phyloP scores from a whole-genome alignment of 805 yeast species.

The Myxozyma nipponensis region DNA sequence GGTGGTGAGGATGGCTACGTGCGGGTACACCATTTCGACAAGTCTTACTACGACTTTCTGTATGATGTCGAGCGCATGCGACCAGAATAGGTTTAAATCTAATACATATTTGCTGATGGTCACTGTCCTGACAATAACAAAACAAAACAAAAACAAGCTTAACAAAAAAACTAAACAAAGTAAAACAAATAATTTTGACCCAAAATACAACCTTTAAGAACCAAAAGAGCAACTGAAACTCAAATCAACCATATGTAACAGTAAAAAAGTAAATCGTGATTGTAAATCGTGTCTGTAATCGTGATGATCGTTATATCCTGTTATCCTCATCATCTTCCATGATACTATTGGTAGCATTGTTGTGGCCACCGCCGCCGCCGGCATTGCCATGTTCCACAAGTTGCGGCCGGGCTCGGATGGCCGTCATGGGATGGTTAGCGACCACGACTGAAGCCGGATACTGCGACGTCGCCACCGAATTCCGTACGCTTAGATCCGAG shows the following conservation, averaged over 20 bases:
- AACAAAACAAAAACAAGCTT: background rate
- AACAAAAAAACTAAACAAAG: background rate
- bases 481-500: slow-evolving; percentile 29
- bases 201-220: no score
- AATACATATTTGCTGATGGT: no score
- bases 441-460: slow-evolving; percentile 46
- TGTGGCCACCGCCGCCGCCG: background rate
- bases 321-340: background rate
- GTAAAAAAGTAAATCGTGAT: background rate
- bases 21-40: slow-evolving; percentile 90
- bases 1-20: slow-evolving; percentile 99
- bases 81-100: slow-evolving; percentile 4
- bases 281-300: background rate
- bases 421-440: slow-evolving; percentile 54
- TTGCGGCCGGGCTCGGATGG: slow-evolving; percentile 70
- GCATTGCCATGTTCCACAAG: slow-evolving; percentile 43
- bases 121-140: no score
- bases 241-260: background rate
- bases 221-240: background rate
- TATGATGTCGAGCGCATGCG: slow-evolving; percentile 28
- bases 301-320: background rate
- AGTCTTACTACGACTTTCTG: slow-evolving; percentile 80
- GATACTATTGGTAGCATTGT: background rate
- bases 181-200: background rate
- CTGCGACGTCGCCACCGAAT: slow-evolving; percentile 40